These are phyloP conservation scores for Penicillium roqueforti DNA, from an alignment of 495 filamentous ascomycete species.

Conservation along the genomic window DNA sequence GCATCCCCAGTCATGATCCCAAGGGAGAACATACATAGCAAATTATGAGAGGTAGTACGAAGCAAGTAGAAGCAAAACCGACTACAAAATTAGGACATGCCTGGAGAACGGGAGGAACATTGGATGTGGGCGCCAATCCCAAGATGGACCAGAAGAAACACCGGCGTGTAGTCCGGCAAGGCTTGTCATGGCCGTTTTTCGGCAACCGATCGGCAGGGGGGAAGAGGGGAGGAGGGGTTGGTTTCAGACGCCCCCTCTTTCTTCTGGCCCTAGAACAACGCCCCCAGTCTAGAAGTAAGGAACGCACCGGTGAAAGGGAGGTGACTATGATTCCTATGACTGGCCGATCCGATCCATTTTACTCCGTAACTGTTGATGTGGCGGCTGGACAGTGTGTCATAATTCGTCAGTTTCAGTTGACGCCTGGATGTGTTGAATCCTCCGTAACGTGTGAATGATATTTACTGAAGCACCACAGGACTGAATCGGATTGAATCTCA, in stretches of 20 bases:
- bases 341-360: neutral
- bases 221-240: conserved; percentile 2
- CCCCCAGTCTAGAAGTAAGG: conserved; percentile 5
- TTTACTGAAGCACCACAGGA: no score
- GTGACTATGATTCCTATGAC: no score
- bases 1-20: neutral
- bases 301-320: neutral
- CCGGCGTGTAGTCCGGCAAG: conserved; percentile 9
- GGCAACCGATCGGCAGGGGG: conserved; percentile 5
- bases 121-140: neutral
- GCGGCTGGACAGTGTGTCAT: conserved; percentile 6
- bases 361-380: neutral
- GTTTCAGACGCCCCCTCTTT: conserved; percentile 3
- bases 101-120: neutral
- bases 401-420: neutral
- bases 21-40: neutral
- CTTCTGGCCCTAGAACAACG: conserved; percentile 4
- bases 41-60: neutral
- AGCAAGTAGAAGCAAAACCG: neutral
- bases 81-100: neutral
- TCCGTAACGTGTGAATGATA: no score
- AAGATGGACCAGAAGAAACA: neutral
- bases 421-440: no score
- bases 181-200: conserved; percentile 8
- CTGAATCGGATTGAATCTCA: no score